These are phyloP conservation scores for Chlamydomonas incerta DNA, from an alignment of 139 green algal species.

Conservation along the genomic window DNA sequence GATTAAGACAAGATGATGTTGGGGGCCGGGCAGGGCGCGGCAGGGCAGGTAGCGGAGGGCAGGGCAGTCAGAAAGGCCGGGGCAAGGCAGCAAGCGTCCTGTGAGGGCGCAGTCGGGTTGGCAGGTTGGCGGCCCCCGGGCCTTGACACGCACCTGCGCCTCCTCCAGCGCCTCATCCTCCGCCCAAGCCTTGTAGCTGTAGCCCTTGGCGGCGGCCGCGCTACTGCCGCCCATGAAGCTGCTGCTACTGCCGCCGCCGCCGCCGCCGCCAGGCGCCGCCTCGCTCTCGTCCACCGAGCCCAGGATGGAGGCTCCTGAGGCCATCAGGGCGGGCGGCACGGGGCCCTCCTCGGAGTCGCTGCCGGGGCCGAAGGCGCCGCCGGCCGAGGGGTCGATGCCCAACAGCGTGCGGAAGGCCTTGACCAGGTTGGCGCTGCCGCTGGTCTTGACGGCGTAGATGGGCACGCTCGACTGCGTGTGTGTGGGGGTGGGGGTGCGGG, in stretches of 20 bases:
- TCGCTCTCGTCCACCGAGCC: background rate
- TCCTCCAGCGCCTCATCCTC: conserved; percentile 72
- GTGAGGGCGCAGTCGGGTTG: too few species aligned
- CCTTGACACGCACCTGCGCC: conserved; percentile 30
- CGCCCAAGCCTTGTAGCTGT: conserved; percentile 17
- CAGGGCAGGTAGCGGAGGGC: too few species aligned
- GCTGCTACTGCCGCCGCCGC: background rate
- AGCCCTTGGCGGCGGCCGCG: background rate
- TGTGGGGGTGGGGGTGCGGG: background rate
- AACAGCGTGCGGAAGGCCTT: conserved; percentile 75
- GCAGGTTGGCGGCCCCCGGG: too few species aligned
- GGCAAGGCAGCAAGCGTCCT: too few species aligned
- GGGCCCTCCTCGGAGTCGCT: background rate
- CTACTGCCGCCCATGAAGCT: too few species aligned
- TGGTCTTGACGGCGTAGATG: conserved; percentile 76
- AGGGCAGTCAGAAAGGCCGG: too few species aligned
- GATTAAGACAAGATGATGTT: too few species aligned
- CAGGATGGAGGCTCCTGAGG: background rate
- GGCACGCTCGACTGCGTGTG: conserved; percentile 57
- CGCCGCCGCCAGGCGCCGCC: background rate
- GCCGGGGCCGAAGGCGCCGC: conserved; percentile 5
- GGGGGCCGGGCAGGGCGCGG: too few species aligned
- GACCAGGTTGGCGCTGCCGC: conserved; percentile 57
- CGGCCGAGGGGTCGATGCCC: conserved; percentile 74
- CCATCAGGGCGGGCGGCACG: background rate